Conservation (phyloP, 306 rosid genomes). For the Glycine tomentella region DNA sequence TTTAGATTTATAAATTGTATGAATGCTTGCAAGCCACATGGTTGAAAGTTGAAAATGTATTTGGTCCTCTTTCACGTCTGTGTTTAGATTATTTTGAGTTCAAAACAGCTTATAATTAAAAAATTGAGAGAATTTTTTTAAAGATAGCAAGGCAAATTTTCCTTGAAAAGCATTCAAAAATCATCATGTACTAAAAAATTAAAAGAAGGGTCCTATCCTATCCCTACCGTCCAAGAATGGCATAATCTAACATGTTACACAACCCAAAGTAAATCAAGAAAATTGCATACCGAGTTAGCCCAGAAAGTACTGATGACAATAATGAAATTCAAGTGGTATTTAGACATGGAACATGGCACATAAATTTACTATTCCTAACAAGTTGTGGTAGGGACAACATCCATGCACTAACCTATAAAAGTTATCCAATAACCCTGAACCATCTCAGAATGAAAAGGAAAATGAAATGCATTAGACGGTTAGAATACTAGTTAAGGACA, state of each 20-base stretch:
- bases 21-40: background rate
- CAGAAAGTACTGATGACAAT: background rate
- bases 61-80: background rate
- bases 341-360: slow-evolving; percentile 20
- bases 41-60: background rate
- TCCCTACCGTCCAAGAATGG: background rate
- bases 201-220: background rate
- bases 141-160: no score
- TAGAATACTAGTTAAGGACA: slow-evolving; percentile 45
- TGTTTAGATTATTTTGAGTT: background rate
- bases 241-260: background rate
- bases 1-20: background rate
- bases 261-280: slow-evolving; percentile 4
- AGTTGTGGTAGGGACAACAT: background rate
- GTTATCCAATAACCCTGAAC: slow-evolving; percentile 5
- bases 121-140: background rate
- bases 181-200: background rate
- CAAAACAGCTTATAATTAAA: background rate
- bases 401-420: background rate
- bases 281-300: background rate
- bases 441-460: slow-evolving; percentile 1
- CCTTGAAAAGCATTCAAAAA: background rate
- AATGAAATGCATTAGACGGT: background rate
- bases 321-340: background rate
- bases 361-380: background rate